Percentiles rank a stretch among this genome's conserved stretches.
Conservation (phyloP, 768 basidiomycete genomes). For the Cystoderma amianthinum region DNA sequence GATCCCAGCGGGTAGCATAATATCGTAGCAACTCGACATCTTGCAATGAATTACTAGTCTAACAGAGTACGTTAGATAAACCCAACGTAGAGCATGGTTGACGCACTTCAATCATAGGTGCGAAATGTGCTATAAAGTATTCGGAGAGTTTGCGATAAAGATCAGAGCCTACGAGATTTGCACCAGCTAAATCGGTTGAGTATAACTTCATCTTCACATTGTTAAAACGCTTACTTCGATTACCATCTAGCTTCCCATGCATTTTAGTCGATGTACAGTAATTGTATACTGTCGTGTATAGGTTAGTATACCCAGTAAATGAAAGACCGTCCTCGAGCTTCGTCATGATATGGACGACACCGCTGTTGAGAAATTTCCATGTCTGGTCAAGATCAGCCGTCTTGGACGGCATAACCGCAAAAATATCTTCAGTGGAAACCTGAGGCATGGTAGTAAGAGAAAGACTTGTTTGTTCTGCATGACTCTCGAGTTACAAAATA, state of each 20-base stretch:
- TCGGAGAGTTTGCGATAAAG: constrained; percentile 89
- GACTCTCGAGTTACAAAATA: not conserved
- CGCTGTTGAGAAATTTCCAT: constrained; percentile 78
- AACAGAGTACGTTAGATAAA: constrained; percentile 3
- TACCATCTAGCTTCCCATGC: constrained; percentile 56
- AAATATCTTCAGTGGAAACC: constrained; percentile 18
- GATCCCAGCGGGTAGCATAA: constrained; percentile 91
- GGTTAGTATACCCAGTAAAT: constrained; percentile 62
- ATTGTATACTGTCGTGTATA: constrained; percentile 94
- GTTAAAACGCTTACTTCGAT: constrained; percentile 50
- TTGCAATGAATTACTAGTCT: too few relatives aligned
- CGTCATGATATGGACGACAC: constrained; percentile 91
- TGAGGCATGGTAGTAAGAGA: constrained; percentile 6
- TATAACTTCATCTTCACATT: constrained; percentile 33
- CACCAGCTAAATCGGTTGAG: constrained; percentile 54
- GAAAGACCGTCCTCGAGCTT: constrained; percentile 80
- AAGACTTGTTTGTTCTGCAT: not conserved
- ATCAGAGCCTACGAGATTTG: constrained; percentile 97
- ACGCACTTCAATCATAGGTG: constrained; percentile 48
- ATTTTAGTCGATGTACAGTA: constrained; percentile 92
- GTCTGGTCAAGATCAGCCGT: constrained; percentile 79
- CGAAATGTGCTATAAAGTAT: constrained; percentile 85
- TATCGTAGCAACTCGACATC: constrained; percentile 91
- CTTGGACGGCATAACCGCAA: constrained; percentile 51
- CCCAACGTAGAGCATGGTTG: constrained; percentile 1